Conservation (phyloP, 2,329 filamentous ascomycete genomes). For the Pseudofabraea citricarpa region DNA sequence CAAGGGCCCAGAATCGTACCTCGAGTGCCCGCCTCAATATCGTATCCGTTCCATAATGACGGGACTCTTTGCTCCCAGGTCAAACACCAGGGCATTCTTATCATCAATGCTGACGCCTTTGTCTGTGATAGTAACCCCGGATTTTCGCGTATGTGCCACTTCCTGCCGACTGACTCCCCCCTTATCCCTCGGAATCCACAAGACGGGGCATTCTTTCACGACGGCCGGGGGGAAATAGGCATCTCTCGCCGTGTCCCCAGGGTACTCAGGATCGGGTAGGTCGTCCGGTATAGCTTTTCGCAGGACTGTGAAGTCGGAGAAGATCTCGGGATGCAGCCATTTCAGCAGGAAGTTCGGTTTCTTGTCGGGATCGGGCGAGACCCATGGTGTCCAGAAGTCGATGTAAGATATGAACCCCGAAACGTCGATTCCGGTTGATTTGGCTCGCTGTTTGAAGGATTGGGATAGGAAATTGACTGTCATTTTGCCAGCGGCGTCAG, state of each 20-base stretch:
- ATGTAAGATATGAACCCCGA: constrained; percentile 11
- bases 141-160: constrained; percentile 41
- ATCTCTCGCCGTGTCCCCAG: constrained; percentile 35
- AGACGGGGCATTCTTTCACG: constrained; percentile 48
- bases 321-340: constrained; percentile 55
- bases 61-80: not conserved
- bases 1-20: too few relatives aligned
- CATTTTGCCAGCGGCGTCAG: not conserved
- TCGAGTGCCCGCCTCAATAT: too few relatives aligned
- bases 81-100: not conserved
- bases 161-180: constrained; percentile 53
- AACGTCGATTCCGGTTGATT: constrained; percentile 11
- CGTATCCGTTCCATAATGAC: not conserved
- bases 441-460: not conserved
- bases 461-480: not conserved
- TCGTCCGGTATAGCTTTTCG: constrained; percentile 43
- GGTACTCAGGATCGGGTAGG: constrained; percentile 40
- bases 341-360: constrained; percentile 40
- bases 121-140: not conserved
- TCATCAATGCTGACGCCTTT: not conserved
- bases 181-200: constrained; percentile 55
- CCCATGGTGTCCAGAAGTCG: constrained; percentile 22
- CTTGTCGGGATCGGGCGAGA: constrained; percentile 26
- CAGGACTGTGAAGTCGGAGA: constrained; percentile 44
- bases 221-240: constrained; percentile 57